Base-by-base conservation (phyloP, 129 eudicot genomes). In the Escallonia rubra region DNA sequence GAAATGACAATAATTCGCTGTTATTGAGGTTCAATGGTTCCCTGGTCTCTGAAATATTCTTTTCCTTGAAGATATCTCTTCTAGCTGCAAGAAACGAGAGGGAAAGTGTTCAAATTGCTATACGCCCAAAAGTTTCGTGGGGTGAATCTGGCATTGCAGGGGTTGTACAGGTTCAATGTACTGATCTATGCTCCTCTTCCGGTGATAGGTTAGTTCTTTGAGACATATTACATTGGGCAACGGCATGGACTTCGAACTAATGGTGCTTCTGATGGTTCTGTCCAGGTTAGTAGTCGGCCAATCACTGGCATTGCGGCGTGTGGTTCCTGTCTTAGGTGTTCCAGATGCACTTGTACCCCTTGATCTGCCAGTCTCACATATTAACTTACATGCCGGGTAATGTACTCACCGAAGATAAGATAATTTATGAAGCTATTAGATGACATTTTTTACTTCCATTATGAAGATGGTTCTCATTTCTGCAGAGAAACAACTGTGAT, bases 261-360 rank as follows among this genome's bases (percentile, higher is more conserved):
- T 59, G 48, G 23, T 64, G 54, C 44, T 52, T 70, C 58, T 57
- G 56, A 53, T 59, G n/a, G 63, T 50, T 69, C 8, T 76, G 62
- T 67, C 60, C 87, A 93, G 98, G 85, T 84, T 93, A 78, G 72
- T 76, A 63, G 72, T 75, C 55, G 95, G 87, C 55, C 79, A 89
- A 49, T 82, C 95, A 62, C 59, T 93, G 72, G 84, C 79, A 57
- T 43, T 93, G 72, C 75, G 98, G 70, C 91, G 85, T 43, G 98
- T 93, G 81, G 92, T 89, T 61, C 90, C 98, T 43, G 74, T 93
- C 41, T 77, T 93, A 68, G 98, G 98, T 74, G 96, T 93, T 73
- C 98, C 98, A 51, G 98, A 93, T 84, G 98, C 98, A 71, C 98
- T 93, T 65, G 98, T 93, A 53, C 96, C 98, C 40, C 76, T 93